Base-by-base conservation (phyloP, 176 grass and related monocot genomes). In the Eleusine indica region DNA sequence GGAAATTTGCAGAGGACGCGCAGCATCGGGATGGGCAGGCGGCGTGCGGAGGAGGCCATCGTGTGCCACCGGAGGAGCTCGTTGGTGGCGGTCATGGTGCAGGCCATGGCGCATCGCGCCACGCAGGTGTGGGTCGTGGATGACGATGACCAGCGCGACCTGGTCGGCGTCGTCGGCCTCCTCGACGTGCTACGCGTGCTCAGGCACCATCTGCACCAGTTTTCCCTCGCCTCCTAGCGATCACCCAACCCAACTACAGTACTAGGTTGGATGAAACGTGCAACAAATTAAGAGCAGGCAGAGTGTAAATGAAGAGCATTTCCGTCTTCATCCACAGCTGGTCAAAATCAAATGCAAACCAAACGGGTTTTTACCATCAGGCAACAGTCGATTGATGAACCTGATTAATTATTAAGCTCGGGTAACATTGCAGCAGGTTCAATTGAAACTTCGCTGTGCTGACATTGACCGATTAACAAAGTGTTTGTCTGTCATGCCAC, bases 51-150 rank as follows among this genome's bases (percentile, higher is more conserved):
- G 71, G 82, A 86, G 13, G 82, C 85, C 2, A 87, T 94, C 75
- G 70, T 87, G 68, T 97, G 94, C 83, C 89, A 70, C 18, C 78
- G 70, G 10, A 46, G 74, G 14, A 97, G 94, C 74, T 97, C 92
- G 9, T 86, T 92, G 60, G 92, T 97, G 88, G 92, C 92, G 12
- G 88, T 97, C 40, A 90, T 94, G 94, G 78, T 88, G 66, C 92
- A 92, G 83, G 86, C 94, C 3, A 40, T 89, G 68, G 77, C 88
- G 46, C 92, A 92, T 70, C 90, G 94, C 18, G 86, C 94, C 42
- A 84, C 86, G 71, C 91, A 92, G 68, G 86, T 94, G 66, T 97
- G 92, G 92, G 94, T 97, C 42, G 69, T 94, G 29, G 90, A 84
- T 51, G 71, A 76, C 3, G 87, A 90, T 37, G 71, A 76, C 3